Evolutionary conservation across 176 grass and related monocot species (phyloP), one percentile per base, ranked within the genome.

Genomic region (Avena sativa): DNA sequence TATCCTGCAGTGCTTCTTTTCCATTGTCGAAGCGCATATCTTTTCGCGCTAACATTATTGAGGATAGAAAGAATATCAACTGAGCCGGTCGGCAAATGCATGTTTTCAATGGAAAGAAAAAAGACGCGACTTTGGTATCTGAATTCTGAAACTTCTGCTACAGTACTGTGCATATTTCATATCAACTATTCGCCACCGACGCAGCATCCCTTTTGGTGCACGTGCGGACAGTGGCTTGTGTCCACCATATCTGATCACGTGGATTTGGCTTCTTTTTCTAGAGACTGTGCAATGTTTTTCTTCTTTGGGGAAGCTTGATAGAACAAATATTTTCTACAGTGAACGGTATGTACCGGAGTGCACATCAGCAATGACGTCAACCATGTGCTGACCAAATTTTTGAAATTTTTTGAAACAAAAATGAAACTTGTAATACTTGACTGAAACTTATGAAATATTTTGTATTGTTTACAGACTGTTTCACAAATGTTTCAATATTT

Each of bases 81-180:
- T 2, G 9, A 4, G 12, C 63, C 17, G 10, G 5, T 61, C 38
- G 1, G 51, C 51, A 38, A 60, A 48, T 71, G 76, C 55, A 38
- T 61, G 26, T 73, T 40, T 81, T 11, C 19, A 60, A 0, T 23
- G 40, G 17, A 2, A 11, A 65, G 70, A 36, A 64, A 8, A 43
- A 8, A 6, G 40, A 0, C 6, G 5, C 0, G 40, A 43, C 6
- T 43, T 43, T 8, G 40, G 40, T 43, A 21, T n/a, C 9, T 38
- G 63, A 69, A 48, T 61, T 50, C 9, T 38, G 5, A 19, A 67
- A 67, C n/a, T 40, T 62, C 32, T 12, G 53, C 12, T 25, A 61
- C 51, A 8, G 20, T 19, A 9, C 16, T 43, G 62, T 73, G 12
- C 17, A 60, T 44, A 68, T 85, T 85, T 73, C 30, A 74, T 67